Evolutionary conservation across 768 basidiomycete species (phyloP).

Genomic region (Kwoniella heveanensis): DNA sequence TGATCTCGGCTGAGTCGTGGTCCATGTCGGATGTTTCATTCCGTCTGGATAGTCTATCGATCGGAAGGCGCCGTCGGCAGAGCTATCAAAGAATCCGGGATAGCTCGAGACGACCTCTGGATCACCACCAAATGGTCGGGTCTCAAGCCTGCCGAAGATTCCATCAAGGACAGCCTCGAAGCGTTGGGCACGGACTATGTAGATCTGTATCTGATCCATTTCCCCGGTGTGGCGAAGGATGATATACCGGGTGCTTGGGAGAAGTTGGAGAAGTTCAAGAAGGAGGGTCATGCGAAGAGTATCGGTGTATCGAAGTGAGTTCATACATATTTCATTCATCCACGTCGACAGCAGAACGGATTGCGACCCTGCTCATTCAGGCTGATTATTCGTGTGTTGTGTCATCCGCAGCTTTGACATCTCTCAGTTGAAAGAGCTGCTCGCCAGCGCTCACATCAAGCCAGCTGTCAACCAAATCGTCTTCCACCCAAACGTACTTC

Average conservation of each 20-base stretch:
- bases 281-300: constrained; percentile 29
- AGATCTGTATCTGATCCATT: constrained; percentile 41
- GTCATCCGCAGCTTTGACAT: constrained; percentile 28
- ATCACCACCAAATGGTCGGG: constrained; percentile 47
- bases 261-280: constrained; percentile 33
- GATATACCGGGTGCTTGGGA: constrained; percentile 40
- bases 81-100: constrained; percentile 35
- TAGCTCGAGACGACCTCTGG: constrained; percentile 33
- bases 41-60: constrained; percentile 39
- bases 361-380: no score
- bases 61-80: constrained; percentile 45
- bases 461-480: constrained; percentile 42
- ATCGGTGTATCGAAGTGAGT: constrained; percentile 45
- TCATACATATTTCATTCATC: no score
- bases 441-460: constrained; percentile 19
- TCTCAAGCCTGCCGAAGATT: constrained; percentile 5
- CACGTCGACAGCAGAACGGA: no score
- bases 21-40: no score
- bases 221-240: constrained; percentile 20
- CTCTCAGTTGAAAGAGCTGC: constrained; percentile 27
- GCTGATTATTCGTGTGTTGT: no score
- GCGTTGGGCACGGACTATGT: constrained; percentile 35
- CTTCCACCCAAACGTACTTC: constrained; percentile 32
- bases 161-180: constrained; percentile 28
- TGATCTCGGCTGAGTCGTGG: no score